Conservation (phyloP, 2,329 filamentous ascomycete genomes). For the Huntiella savannae region DNA sequence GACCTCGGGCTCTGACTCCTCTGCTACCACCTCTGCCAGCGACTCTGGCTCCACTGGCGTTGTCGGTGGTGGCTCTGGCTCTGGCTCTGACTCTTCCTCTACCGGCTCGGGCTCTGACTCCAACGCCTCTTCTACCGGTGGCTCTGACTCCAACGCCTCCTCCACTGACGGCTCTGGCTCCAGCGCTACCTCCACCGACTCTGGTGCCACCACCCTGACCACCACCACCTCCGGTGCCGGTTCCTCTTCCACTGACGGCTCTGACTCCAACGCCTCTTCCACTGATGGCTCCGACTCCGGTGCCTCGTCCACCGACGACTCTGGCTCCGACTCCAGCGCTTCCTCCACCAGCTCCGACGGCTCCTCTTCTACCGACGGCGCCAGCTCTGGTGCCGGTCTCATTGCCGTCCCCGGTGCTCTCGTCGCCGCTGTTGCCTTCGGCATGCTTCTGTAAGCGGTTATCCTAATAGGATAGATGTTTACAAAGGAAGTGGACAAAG, state of each 20-base stretch:
- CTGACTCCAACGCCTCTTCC: conserved; percentile 10
- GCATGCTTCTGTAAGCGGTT: conserved; percentile 26
- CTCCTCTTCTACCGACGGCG: conserved; percentile 14
- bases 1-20: conserved; percentile 13
- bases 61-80: conserved; percentile 1
- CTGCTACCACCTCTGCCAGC: not conserved
- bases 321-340: conserved; percentile 11
- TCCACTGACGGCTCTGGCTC: conserved; percentile 1
- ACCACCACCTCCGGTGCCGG: conserved; percentile 13
- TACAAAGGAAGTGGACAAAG: too few species aligned
- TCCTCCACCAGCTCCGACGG: conserved; percentile 14
- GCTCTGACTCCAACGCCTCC: not conserved
- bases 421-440: conserved; percentile 30
- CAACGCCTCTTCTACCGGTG: not conserved
- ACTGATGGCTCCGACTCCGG: conserved; percentile 8
- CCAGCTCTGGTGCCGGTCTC: conserved; percentile 21
- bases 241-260: conserved; percentile 12
- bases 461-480: too few species aligned
- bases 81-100: conserved; percentile 13
- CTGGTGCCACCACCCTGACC: conserved; percentile 13
- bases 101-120: conserved; percentile 10
- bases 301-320: conserved; percentile 9
- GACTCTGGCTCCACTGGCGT: not conserved
- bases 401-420: conserved; percentile 26
- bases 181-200: not conserved